Conservation (phyloP, 257 asterid genomes). For the Dorcoceras hygrometricum region DNA sequence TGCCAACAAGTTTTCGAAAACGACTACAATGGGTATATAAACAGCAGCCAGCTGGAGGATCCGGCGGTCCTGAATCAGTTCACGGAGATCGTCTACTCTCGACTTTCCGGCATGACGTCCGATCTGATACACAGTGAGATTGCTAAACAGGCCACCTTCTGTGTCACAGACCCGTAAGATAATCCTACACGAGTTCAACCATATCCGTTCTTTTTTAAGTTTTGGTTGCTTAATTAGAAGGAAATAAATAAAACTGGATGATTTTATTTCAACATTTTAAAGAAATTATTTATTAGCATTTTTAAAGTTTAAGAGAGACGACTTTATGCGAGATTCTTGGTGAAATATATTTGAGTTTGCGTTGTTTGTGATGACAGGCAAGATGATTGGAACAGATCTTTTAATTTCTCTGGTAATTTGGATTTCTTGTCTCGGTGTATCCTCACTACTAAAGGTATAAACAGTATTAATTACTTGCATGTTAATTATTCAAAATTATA, state of each 20-base stretch:
- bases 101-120: constrained; percentile 47
- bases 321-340: neutral
- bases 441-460: constrained; percentile 47
- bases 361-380: constrained; percentile 36
- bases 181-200: neutral
- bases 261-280: too few relatives aligned
- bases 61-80: constrained; percentile 33
- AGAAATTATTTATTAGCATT: neutral
- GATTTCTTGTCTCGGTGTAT: constrained; percentile 60
- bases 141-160: constrained; percentile 46
- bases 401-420: constrained; percentile 56
- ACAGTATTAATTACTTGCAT: neutral
- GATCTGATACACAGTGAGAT: constrained; percentile 40
- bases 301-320: neutral
- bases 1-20: constrained; percentile 36
- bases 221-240: too few relatives aligned
- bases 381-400: constrained; percentile 73
- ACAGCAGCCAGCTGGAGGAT: constrained; percentile 33
- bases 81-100: constrained; percentile 38
- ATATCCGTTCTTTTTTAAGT: neutral
- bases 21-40: constrained; percentile 24
- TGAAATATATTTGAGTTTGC: too few relatives aligned
- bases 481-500: neutral
- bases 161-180: constrained; percentile 60
- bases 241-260: too few relatives aligned